Evolutionary conservation across 1,139 yeast genomes (phyloP), one percentile per base, ranked within the genome.

Genomic region (Geotrichum bryndzae): DNA sequence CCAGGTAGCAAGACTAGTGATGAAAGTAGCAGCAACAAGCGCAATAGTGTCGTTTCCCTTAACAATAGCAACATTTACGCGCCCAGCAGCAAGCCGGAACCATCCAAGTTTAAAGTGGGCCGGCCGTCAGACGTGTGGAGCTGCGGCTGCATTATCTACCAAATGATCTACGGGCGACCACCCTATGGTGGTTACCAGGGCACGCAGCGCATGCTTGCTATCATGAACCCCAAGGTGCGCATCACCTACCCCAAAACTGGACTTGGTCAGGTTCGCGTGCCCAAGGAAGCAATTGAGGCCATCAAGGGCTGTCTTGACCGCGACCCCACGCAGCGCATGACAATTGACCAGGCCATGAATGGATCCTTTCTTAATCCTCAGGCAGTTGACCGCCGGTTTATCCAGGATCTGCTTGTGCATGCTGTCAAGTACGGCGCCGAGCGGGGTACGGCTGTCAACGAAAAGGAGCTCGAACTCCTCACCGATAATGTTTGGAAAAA

Each of bases 121-220:
- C 88, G 86, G 69, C 97, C 99, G 0, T 88, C 98, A 0, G 99
- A 94, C 76, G 86, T 95, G 15, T 94, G 99, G 99, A 91, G 98
- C 27, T 88, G 97, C 76, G 99, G 99, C 0, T 91, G 99, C 73
- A 94, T 94, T 5, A 80, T 94, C 3, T 94, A 92, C 75, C 98
- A 94, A 74, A 90, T 95, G 96, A 83, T 92, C 2, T 94, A 94
- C 70, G 97, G 97, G 0, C 82, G 82, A 66, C 95, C 97, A 1
- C 99, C 99, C 1, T 92, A 90, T 76, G 96, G 91, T 0, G 80
- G 82, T 1, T 90, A 84, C 68, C 83, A 86, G 46, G 96, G 96
- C 1, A 85, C 88, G 63, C 91, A 89, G 70, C 79, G 96, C 66
- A 79, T 90, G 56, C 79, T 87, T 73, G 97, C 97, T 1, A 92